A percentile compares a stretch with the other conserved stretches of the same genome.
Evolutionary conservation across 2,329 filamentous ascomycete genomes (phyloP).

Genomic region (Microsporum audouinii): DNA sequence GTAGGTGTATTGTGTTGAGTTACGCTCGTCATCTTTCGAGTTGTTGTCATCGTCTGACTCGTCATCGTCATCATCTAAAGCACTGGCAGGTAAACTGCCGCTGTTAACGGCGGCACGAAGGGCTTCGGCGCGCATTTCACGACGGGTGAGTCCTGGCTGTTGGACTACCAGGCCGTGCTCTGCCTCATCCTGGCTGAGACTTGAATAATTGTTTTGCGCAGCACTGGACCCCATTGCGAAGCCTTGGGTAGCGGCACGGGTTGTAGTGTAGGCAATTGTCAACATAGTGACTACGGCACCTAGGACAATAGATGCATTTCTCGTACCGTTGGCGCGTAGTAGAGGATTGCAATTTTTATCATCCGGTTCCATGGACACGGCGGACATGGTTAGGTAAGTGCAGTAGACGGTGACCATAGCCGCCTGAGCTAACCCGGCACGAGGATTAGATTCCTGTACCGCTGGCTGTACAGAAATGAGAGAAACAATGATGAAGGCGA

Average conservation of each 20-base stretch:
- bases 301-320: conserved; percentile 80
- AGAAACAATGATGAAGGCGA: conserved; percentile 71
- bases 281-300: conserved; percentile 94
- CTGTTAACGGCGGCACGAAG: conserved; percentile 81
- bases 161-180: conserved; percentile 83
- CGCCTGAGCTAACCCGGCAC: conserved; percentile 89
- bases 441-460: conserved; percentile 83
- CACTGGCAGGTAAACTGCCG: conserved; percentile 82
- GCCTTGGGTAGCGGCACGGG: conserved; percentile 79
- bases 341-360: conserved; percentile 90
- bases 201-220: conserved; percentile 42
- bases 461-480: conserved; percentile 78
- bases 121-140: conserved; percentile 86
- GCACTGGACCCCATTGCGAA: conserved; percentile 47
- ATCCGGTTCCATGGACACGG: conserved; percentile 96
- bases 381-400: conserved; percentile 96
- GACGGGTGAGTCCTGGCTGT: conserved; percentile 60
- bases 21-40: conserved; percentile 75
- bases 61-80: conserved; percentile 58
- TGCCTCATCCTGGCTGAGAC: conserved; percentile 54
- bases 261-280: conserved; percentile 95
- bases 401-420: conserved; percentile 97
- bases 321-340: conserved; percentile 68
- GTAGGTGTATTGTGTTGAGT: conserved; percentile 90
- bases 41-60: conserved; percentile 49